phyloP scores from a whole-genome alignment of 345 rosid genomes.

The Populus alba region DNA sequence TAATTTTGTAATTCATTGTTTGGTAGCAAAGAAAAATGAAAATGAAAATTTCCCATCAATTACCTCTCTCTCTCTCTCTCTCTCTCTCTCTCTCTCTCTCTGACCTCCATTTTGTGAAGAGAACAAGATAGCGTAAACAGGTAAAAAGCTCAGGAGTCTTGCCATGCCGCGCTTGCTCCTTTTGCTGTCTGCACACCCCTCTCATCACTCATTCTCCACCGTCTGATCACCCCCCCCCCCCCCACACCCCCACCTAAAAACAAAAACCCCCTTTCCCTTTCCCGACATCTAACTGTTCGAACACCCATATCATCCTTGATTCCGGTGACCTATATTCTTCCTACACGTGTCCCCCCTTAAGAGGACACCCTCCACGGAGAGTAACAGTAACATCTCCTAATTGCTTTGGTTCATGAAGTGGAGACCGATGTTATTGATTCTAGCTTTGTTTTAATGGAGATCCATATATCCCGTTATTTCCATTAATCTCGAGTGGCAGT shows the following conservation, averaged over 20 bases:
- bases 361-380: background rate
- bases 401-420: background rate
- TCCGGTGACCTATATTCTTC: background rate
- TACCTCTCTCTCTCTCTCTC: too few species aligned
- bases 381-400: background rate
- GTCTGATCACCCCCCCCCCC: too few species aligned
- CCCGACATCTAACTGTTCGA: too few species aligned
- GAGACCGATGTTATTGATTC: background rate
- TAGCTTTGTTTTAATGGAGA: background rate
- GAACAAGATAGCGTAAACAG: background rate
- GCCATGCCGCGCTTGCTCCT: background rate
- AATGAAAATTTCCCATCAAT: background rate
- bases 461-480: background rate
- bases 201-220: too few species aligned
- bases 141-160: background rate
- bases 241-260: too few species aligned
- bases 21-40: conserved; percentile 23
- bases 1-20: conserved; percentile 43
- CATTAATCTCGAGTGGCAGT: background rate
- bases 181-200: too few species aligned
- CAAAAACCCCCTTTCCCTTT: too few species aligned
- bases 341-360: conserved; percentile 32
- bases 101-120: background rate
- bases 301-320: too few species aligned
- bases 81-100: too few species aligned